Conservation (phyloP, 371 early-diverging fungal genomes). For the Umbelopsis sp. region DNA sequence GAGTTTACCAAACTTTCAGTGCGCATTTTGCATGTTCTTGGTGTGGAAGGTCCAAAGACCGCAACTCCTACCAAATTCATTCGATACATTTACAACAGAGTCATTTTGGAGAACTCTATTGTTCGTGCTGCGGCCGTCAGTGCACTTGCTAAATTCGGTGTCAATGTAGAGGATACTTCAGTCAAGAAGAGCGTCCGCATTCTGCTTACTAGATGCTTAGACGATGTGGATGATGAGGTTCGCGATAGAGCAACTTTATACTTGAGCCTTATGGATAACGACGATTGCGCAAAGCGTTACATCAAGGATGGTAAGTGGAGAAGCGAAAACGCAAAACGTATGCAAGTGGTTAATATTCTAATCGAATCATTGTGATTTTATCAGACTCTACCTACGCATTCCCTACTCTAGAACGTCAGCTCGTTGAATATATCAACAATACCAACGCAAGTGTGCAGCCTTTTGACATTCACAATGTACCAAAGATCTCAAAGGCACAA, state of each 20-base stretch:
- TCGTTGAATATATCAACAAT: slow-evolving; percentile 81
- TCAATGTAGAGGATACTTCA: slow-evolving; percentile 72
- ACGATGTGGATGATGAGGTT: slow-evolving; percentile 98
- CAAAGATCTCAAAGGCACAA: slow-evolving; percentile 82
- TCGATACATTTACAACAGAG: slow-evolving; percentile 98
- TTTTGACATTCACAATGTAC: slow-evolving; percentile 83
- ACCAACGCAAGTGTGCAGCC: slow-evolving; percentile 61
- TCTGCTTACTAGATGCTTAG: slow-evolving; percentile 90
- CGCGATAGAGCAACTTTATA: slow-evolving; percentile 96
- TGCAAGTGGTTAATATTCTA: not conserved
- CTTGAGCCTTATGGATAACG: slow-evolving; percentile 77
- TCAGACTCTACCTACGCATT: slow-evolving; percentile 84
- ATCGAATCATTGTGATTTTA: slow-evolving; percentile 16
- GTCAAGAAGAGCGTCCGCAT: slow-evolving; percentile 84
- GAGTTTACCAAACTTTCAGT: slow-evolving; percentile 97
- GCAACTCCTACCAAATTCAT: slow-evolving; percentile 92
- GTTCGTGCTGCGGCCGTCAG: slow-evolving; percentile 98
- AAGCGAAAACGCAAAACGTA: not conserved
- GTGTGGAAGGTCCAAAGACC: slow-evolving; percentile 93
- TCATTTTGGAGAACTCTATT: slow-evolving; percentile 95
- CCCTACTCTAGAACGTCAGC: slow-evolving; percentile 83
- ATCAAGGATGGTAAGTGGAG: slow-evolving; percentile 60
- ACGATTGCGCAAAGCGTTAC: slow-evolving; percentile 58
- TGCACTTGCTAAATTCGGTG: slow-evolving; percentile 93
- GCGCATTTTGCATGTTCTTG: slow-evolving; percentile 92